Evolutionary conservation across 164 flowering plant genomes (phyloP).

Genomic region (Paratinospora sagittata): DNA sequence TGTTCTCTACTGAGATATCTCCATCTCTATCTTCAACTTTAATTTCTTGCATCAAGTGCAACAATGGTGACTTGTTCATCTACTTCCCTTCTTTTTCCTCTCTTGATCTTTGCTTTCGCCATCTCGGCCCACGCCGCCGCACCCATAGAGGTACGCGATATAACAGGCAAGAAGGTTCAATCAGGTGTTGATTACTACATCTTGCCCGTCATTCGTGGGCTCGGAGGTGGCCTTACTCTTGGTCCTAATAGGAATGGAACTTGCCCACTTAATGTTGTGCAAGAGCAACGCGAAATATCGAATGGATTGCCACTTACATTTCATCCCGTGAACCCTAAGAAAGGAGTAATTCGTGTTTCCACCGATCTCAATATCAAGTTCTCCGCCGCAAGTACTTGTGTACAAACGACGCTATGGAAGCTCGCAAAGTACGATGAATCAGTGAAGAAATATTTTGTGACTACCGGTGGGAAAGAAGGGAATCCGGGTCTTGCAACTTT

Average conservation of each 20-base stretch:
- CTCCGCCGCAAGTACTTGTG: slow-evolving; percentile 16
- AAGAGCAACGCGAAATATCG: neutral
- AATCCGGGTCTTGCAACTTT: slow-evolving; percentile 22
- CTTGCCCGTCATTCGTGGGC: slow-evolving; percentile 17
- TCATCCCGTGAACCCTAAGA: slow-evolving; percentile 15
- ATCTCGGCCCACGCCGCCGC: neutral
- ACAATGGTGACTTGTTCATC: slow-evolving; percentile 11
- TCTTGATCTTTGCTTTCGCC: neutral
- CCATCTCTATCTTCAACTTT: too few species aligned
- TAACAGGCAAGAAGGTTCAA: slow-evolving; percentile 16
- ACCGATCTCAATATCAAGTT: slow-evolving; percentile 28
- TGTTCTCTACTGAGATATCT: too few species aligned
- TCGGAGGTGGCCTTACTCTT: slow-evolving; percentile 25
- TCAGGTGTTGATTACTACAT: slow-evolving; percentile 23
- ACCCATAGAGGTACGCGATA: slow-evolving; percentile 16
- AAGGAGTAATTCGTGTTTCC: slow-evolving; percentile 8
- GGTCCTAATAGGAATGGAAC: slow-evolving; percentile 3
- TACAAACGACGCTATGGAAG: slow-evolving; percentile 28
- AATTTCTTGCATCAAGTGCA: too few species aligned
- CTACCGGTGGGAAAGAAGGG: slow-evolving; percentile 25
- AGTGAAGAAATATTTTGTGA: slow-evolving; percentile 16
- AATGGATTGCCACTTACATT: slow-evolving; percentile 20
- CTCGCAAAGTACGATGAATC: slow-evolving; percentile 13
- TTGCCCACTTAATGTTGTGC: slow-evolving; percentile 24
- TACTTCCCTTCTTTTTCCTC: neutral